Evolutionary conservation across 768 basidiomycete species (phyloP), one percentile per base, ranked within the genome.

Genomic region (Scleroderma citrinum): DNA sequence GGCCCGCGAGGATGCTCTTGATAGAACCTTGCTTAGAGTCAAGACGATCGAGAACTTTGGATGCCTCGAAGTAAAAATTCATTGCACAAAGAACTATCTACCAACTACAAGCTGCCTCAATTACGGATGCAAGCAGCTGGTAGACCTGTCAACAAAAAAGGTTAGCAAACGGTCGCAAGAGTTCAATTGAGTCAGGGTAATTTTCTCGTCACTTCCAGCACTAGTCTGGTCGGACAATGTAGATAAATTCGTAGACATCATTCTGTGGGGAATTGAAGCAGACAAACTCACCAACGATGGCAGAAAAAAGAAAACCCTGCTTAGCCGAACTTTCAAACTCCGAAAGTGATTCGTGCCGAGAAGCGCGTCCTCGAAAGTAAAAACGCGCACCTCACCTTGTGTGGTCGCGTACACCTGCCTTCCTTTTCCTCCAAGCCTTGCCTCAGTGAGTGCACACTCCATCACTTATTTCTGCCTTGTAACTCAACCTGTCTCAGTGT

Each of bases 51-150:
- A 97, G 73, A 5, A 83, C 76, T 59, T 82, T 76, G 56, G 85
- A 85, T 56, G 92, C 90, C 65, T 90, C 85, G 72, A 92, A 92
- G 73, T 96, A 96, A 72, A 95, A 93, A 74, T 94, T 94, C 93
- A 96, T 95, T 68, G 62, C 47, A 63, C n/a, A 7, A 47, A 44
- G 44, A 48, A 63, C 65, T 51, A 49, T 56, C 53, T 64, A 66
- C 58, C 21, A 19, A 52, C 53, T 57, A 60, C 62, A 59, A 56
- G 14, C 46, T 50, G 49, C 53, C 54, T 66, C 46, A 63, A 59
- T 50, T 48, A 44, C 45, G 49, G 58, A 47, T 55, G 63, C 61
- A 55, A 50, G 56, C 46, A 62, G 51, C 44, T 65, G 57, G 42
- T 7, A 17, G 5, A 40, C 19, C 21, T 19, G 39, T 20, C 39